Evolutionary conservation across 2,329 filamentous ascomycete genomes (phyloP).

Genomic region (Tolypocladium guangdongense): DNA sequence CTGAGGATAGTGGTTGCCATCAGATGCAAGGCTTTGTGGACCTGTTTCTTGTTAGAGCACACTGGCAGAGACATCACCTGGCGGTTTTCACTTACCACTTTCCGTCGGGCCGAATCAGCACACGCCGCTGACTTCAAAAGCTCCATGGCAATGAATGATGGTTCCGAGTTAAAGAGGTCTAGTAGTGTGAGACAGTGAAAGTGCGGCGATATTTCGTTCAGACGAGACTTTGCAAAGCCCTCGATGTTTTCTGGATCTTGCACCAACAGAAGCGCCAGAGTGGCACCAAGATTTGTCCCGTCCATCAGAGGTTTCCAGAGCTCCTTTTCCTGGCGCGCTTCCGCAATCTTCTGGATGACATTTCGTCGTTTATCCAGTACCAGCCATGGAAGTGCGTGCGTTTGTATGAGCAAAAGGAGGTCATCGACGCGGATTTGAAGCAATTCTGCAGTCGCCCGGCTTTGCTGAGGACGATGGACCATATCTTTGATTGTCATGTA

Average conservation of each 20-base stretch:
- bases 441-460: conserved; percentile 68
- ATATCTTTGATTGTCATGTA: conserved; percentile 77
- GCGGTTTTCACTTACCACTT: conserved; percentile 36
- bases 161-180: conserved; percentile 62
- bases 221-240: conserved; percentile 53
- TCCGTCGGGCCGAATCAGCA: conserved; percentile 43
- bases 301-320: conserved; percentile 45
- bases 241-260: conserved; percentile 50
- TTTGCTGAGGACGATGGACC: conserved; percentile 68
- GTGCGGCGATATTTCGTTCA: conserved; percentile 58
- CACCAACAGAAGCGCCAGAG: conserved; percentile 47
- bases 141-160: conserved; percentile 66
- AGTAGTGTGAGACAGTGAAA: conserved; percentile 57
- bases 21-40: conserved; percentile 34
- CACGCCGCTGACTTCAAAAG: conserved; percentile 72
- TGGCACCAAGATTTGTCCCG: conserved; percentile 42
- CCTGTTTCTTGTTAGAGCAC: conserved; percentile 25
- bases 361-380: conserved; percentile 69
- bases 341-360: conserved; percentile 69
- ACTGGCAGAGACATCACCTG: neutral
- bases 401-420: conserved; percentile 66
- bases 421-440: conserved; percentile 64
- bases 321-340: conserved; percentile 61
- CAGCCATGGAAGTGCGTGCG: conserved; percentile 74
- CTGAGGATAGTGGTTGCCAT: conserved; percentile 31